These are phyloP conservation scores for Colletotrichum orbiculare DNA, from an alignment of 2,329 filamentous ascomycete genomes.

Conservation along the genomic window DNA sequence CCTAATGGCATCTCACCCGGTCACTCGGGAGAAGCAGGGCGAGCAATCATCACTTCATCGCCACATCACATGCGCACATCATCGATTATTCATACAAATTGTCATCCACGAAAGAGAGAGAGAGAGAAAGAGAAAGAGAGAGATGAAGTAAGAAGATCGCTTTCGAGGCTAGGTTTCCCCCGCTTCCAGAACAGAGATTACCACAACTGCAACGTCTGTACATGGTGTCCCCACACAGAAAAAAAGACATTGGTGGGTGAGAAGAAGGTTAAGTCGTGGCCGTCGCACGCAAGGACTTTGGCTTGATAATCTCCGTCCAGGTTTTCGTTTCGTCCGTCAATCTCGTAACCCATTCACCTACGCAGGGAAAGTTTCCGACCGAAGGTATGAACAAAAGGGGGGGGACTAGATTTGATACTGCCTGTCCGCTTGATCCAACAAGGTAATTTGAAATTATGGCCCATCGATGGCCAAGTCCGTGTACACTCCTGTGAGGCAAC, in stretches of 20 bases:
- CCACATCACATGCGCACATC: not conserved
- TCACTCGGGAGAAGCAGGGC: not conserved
- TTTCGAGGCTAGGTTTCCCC: too few relatives aligned
- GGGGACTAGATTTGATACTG: slow-evolving; percentile 27
- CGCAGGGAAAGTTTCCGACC: slow-evolving; percentile 1
- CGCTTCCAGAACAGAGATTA: too few relatives aligned
- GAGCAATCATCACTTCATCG: not conserved
- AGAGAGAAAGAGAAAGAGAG: not conserved
- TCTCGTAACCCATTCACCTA: slow-evolving; percentile 13
- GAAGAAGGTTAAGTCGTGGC: not conserved
- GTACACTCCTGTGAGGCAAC: slow-evolving; percentile 15
- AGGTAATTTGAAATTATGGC: slow-evolving; percentile 27
- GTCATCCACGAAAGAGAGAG: not conserved
- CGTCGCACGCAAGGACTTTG: slow-evolving; percentile 31
- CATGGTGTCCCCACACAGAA: too few relatives aligned
- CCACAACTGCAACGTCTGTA: too few relatives aligned
- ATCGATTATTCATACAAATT: slow-evolving; percentile 23
- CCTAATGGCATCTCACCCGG: not conserved
- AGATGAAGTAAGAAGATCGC: slow-evolving; percentile 1
- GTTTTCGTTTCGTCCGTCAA: slow-evolving; percentile 28
- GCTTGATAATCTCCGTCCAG: slow-evolving; percentile 29
- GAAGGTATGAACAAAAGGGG: slow-evolving; percentile 7
- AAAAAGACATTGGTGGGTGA: too few relatives aligned
- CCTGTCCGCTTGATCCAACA: slow-evolving; percentile 29
- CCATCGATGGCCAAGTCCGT: slow-evolving; percentile 25